Evolutionary conservation across 495 filamentous ascomycete species (phyloP), one percentile per base, ranked within the genome.

Genomic region (Penicillium herquei): DNA sequence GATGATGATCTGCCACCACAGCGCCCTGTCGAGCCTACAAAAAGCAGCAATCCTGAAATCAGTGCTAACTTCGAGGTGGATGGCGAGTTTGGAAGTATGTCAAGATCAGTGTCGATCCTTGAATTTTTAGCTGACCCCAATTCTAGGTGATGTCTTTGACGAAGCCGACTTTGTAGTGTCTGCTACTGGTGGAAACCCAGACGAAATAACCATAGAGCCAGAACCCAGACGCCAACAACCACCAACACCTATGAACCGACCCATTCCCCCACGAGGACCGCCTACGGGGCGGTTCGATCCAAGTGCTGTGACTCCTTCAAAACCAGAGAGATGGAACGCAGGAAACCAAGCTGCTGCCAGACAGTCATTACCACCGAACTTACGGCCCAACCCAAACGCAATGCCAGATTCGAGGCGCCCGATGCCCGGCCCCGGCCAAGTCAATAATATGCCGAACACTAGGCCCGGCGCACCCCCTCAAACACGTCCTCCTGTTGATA

Each of bases 91-190:
- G 89, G 86, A 58, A 89, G 86, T 82, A 76, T 71, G 80, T 58
- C 18, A 9, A 26, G 17, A 26, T n/a, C 11, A 13, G 39, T 37
- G 4, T n/a, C 40, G 16, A 6, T 10, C 8, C 31, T 39, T 33
- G 7, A 41, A 3, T 8, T 46, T 61, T 47, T 37, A 7, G 31
- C 62, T 73, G 63, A 77, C 52, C 21, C 4, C 2, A 12, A 57
- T 61, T 46, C 8, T 34, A 80, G 79, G 77, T 57, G 79, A 81
- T 57, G 80, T 89, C 34, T 84, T 90, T 62, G 87, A 90, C 62
- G 87, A 90, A 71, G 85, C 82, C 21, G 88, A 92, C 65, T 90
- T 92, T 64, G 73, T 68, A 70, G 82, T 66, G 70, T 83, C 51
- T 50, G 74, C 47, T 65, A 80, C 81, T 13, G 82, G 81, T 13